phyloP scores from a whole-genome alignment of 1,284 basidiomycete genomes.

The Heliocybe sulcata region DNA sequence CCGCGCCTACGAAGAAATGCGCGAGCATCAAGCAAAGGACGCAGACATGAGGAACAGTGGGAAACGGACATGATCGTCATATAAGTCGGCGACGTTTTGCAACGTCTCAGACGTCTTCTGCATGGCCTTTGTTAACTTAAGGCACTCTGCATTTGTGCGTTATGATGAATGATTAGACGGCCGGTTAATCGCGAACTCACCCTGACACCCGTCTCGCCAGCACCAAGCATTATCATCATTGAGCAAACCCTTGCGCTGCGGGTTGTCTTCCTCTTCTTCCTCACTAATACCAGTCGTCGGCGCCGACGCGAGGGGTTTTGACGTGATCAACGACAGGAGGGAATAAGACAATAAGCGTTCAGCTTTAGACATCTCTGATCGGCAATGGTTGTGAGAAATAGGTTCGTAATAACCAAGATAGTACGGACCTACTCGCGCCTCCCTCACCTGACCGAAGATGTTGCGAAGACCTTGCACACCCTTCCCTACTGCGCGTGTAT shows the following conservation, averaged over 20 bases:
- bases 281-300: conserved; percentile 36
- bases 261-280: conserved; percentile 38
- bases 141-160: conserved; percentile 42
- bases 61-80: conserved; percentile 64
- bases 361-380: conserved; percentile 69
- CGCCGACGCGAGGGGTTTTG: conserved; percentile 49
- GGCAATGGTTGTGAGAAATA: too few species aligned
- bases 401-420: too few species aligned
- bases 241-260: conserved; percentile 41
- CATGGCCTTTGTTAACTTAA: conserved; percentile 70
- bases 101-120: conserved; percentile 73
- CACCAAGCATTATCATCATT: conserved; percentile 81
- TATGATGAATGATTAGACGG: not conserved
- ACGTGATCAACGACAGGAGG: conserved; percentile 61
- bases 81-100: conserved; percentile 68
- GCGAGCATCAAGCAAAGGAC: conserved; percentile 1
- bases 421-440: conserved; percentile 56
- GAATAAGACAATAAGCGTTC: conserved; percentile 66
- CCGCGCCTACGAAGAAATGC: conserved; percentile 44
- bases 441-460: conserved; percentile 53
- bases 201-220: conserved; percentile 71
- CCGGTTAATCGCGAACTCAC: conserved; percentile 24
- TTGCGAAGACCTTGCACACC: conserved; percentile 62
- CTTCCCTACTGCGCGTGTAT: conserved; percentile 56
- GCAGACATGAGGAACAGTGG: not conserved